Evolutionary conservation across 305 asterid genomes (phyloP).

Genomic region (Fraxinus sp.): DNA sequence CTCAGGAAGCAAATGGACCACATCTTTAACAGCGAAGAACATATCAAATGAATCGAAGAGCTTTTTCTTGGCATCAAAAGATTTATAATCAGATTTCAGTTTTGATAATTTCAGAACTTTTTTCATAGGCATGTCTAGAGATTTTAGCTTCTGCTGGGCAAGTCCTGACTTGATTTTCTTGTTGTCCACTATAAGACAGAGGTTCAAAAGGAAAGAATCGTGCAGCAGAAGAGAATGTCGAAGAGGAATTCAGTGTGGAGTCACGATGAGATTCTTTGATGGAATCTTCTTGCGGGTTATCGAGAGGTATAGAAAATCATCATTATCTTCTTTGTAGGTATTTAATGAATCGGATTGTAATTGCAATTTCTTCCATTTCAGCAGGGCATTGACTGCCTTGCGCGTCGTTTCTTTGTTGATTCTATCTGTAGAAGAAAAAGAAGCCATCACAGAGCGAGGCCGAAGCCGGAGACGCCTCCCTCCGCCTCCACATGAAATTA

Average conservation of each 20-base stretch:
- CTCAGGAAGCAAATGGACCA: constrained; percentile 48
- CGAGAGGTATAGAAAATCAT: constrained; percentile 61
- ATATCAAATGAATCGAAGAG: constrained; percentile 54
- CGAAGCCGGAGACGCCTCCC: background rate
- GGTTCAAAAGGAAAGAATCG: constrained; percentile 20
- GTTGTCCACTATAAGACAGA: constrained; percentile 75
- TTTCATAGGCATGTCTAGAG: constrained; percentile 37
- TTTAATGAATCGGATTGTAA: constrained; percentile 14
- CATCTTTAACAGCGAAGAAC: constrained; percentile 52
- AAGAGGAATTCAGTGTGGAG: constrained; percentile 59
- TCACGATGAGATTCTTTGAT: constrained; percentile 31
- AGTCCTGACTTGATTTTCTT: constrained; percentile 58
- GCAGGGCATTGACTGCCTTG: constrained; percentile 59
- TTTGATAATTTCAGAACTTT: constrained; percentile 60
- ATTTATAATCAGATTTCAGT: constrained; percentile 58
- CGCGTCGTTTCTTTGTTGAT: constrained; percentile 34
- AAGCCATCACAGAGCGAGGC: constrained; percentile 25
- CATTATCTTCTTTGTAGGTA: constrained; percentile 25
- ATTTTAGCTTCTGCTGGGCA: constrained; percentile 40
- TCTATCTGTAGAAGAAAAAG: constrained; percentile 23
- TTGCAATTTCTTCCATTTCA: constrained; percentile 54
- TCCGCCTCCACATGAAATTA: too few species aligned
- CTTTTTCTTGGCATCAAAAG: constrained; percentile 54
- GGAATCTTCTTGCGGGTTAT: constrained; percentile 66
- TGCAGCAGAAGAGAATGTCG: constrained; percentile 44